Evolutionary conservation across 768 basidiomycete species (phyloP).

Genomic region (Tephrocybe sp.): DNA sequence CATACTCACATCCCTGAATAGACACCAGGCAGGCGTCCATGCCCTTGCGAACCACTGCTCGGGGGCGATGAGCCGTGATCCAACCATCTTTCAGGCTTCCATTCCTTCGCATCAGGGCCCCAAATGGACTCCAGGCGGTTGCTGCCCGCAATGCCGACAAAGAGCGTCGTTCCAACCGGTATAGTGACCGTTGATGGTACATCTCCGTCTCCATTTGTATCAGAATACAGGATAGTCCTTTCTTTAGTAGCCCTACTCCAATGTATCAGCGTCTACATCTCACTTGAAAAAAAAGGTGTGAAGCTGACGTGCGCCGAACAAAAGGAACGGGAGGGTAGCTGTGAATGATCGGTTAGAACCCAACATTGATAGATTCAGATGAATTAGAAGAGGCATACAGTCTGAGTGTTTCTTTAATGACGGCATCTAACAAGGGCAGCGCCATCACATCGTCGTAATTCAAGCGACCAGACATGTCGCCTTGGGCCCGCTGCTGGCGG

Average conservation of each 20-base stretch:
- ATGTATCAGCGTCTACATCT: constrained; percentile 1
- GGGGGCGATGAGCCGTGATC: constrained; percentile 17
- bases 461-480: constrained; percentile 21
- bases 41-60: constrained; percentile 1
- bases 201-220: constrained; percentile 19
- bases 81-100: constrained; percentile 58
- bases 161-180: constrained; percentile 47
- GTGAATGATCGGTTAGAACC: constrained; percentile 1
- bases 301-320: constrained; percentile 42
- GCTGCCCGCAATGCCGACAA: constrained; percentile 46
- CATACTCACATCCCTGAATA: constrained; percentile 49
- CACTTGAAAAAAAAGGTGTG: not conserved
- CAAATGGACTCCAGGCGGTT: constrained; percentile 51
- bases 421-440: constrained; percentile 44
- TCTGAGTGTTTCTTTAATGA: constrained; percentile 47
- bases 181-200: constrained; percentile 37
- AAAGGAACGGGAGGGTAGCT: constrained; percentile 50
- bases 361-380: not conserved
- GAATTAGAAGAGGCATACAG: constrained; percentile 26
- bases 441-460: constrained; percentile 35
- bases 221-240: constrained; percentile 39
- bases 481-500: constrained; percentile 15
- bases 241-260: constrained; percentile 40
- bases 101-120: constrained; percentile 48
- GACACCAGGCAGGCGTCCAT: constrained; percentile 44